Percentiles rank a stretch among this genome's conserved stretches.
These are phyloP conservation scores for Chlamydomonas asymmetrica DNA, from an alignment of 139 green algal species.

Conservation along the genomic window DNA sequence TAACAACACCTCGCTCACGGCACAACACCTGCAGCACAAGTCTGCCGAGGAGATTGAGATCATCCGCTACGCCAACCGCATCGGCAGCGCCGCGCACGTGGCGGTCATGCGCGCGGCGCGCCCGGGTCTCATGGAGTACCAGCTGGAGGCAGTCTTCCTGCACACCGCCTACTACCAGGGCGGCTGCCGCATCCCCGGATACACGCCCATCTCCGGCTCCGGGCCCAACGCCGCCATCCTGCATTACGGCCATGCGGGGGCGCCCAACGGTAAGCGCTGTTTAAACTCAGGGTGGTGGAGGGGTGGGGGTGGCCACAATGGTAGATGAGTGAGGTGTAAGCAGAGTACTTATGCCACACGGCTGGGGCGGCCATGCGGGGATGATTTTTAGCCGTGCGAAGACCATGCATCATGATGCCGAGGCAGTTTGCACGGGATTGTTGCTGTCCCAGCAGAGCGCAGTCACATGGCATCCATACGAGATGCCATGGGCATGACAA, in stretches of 20 bases:
- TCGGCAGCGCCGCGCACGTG: slow-evolving; percentile 71
- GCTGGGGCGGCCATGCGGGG: too few species aligned
- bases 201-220: slow-evolving; percentile 84
- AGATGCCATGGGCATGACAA: too few species aligned
- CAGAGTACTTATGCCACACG: too few species aligned
- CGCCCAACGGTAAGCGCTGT: slow-evolving; percentile 79
- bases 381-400: too few species aligned
- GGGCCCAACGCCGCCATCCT: slow-evolving; percentile 79
- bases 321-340: too few species aligned
- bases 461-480: too few species aligned
- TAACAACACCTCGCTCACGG: too few species aligned
- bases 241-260: slow-evolving; percentile 87
- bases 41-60: slow-evolving; percentile 67
- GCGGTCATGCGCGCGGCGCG: slow-evolving; percentile 62
- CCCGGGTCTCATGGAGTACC: slow-evolving; percentile 37
- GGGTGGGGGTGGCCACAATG: too few species aligned
- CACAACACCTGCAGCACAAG: slow-evolving; percentile 68
- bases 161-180: slow-evolving; percentile 67
- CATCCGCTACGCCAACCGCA: slow-evolving; percentile 70
- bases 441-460: too few species aligned
- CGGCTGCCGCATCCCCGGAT: slow-evolving; percentile 41
- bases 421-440: too few species aligned
- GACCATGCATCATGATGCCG: too few species aligned
- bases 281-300: too few species aligned
- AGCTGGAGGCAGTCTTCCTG: slow-evolving; percentile 71